These are phyloP conservation scores for Brassica rapa DNA, from an alignment of 345 rosid species.

Conservation along the genomic window DNA sequence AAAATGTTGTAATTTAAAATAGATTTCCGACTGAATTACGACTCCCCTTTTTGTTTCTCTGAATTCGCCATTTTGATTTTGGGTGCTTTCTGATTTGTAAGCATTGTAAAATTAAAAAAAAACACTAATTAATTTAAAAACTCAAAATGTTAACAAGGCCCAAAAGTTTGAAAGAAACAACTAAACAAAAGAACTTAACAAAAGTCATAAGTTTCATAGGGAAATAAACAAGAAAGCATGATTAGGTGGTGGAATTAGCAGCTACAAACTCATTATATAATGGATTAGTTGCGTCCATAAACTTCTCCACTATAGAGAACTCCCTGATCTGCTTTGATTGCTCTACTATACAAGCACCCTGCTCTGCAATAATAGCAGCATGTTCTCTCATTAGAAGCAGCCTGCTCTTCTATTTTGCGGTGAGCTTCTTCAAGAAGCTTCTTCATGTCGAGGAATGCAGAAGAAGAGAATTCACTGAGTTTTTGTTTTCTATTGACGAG, in stretches of 20 bases:
- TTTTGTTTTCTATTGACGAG: background rate
- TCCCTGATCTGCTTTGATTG: background rate
- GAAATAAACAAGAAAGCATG: background rate
- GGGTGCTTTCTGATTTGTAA: background rate
- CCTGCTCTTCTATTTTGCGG: background rate
- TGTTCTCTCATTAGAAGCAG: background rate
- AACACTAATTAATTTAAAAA: background rate
- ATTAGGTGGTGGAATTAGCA: background rate
- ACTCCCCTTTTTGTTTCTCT: too few relatives aligned
- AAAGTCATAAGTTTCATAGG: background rate
- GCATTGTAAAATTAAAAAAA: background rate
- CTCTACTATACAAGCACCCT: background rate
- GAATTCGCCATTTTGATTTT: too few relatives aligned
- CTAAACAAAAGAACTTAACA: background rate
- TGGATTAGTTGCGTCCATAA: background rate
- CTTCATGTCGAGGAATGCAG: background rate
- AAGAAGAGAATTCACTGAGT: background rate
- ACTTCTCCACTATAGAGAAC: background rate
- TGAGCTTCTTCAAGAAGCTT: background rate
- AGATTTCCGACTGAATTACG: too few relatives aligned
- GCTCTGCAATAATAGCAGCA: background rate
- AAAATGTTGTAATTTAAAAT: too few relatives aligned
- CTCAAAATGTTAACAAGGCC: background rate
- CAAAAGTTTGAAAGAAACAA: background rate
- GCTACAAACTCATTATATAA: too few relatives aligned